Percentiles rank a stretch among this genome's conserved stretches.
Conservation (phyloP, 371 early-diverging fungal genomes). For the Capillidium rhysosporum region DNA sequence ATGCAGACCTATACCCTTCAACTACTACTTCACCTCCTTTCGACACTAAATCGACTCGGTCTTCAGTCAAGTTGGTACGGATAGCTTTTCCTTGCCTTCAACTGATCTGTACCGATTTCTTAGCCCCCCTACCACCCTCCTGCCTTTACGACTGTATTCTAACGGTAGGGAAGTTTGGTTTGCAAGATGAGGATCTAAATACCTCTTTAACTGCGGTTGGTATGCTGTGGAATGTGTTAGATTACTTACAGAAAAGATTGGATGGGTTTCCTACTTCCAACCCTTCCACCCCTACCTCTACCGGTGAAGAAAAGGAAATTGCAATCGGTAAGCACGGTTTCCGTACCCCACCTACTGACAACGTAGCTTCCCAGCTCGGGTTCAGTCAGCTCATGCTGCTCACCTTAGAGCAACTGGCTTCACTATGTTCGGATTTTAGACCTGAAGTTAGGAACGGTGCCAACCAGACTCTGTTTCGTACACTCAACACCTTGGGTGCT, state of each 20-base stretch:
- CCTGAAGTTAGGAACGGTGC: constrained; percentile 90
- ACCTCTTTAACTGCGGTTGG: constrained; percentile 85
- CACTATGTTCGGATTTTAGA: constrained; percentile 64
- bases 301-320: background rate
- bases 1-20: no score
- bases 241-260: constrained; percentile 47
- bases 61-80: constrained; percentile 33
- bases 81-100: constrained; percentile 84
- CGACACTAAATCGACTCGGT: background rate
- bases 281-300: background rate
- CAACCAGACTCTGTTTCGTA: constrained; percentile 83
- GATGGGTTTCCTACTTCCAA: constrained; percentile 14
- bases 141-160: constrained; percentile 65
- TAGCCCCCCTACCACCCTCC: constrained; percentile 51
- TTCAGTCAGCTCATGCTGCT: constrained; percentile 69
- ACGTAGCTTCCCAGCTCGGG: background rate
- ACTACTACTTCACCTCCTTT: no score
- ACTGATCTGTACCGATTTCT: constrained; percentile 87
- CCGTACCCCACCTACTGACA: background rate
- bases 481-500: constrained; percentile 67
- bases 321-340: background rate
- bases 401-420: constrained; percentile 55
- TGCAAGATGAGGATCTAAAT: constrained; percentile 79
- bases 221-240: constrained; percentile 74
- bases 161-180: constrained; percentile 61